A percentile compares a stretch with the other conserved stretches of the same genome.
Evolutionary conservation across 108 stramenopile genomes (phyloP).

Genomic region (Aurantiochytrium sp.): DNA sequence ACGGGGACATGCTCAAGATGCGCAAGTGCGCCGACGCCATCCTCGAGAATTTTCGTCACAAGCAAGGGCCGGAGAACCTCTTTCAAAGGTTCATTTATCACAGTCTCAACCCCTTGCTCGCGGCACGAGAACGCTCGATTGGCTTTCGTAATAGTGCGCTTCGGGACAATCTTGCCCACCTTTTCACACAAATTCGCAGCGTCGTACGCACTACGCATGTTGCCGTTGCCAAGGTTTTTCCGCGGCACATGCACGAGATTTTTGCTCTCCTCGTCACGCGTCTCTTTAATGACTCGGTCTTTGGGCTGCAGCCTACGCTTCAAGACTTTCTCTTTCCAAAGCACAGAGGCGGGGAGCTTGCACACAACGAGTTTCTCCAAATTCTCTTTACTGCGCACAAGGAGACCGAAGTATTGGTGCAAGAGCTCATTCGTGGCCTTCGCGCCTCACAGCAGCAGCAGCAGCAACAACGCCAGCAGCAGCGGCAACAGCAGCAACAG

Average conservation of each 20-base stretch:
- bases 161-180: constrained; percentile 3
- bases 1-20: background rate
- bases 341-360: background rate
- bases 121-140: background rate
- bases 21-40: background rate
- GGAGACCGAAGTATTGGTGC: background rate
- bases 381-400: background rate
- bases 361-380: background rate
- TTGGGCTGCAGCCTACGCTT: background rate
- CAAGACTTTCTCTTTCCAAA: background rate
- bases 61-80: background rate
- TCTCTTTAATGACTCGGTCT: background rate
- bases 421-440: background rate
- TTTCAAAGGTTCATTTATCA: background rate
- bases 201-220: background rate
- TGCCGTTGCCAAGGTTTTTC: background rate
- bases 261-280: background rate
- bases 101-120: background rate
- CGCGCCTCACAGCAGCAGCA: background rate
- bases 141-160: background rate
- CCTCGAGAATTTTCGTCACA: background rate
- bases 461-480: too few species aligned
- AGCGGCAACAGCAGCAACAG: too few species aligned
- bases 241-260: background rate
- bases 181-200: background rate